Conservation (phyloP, 495 filamentous ascomycete genomes). For the Bombardia bombarda region DNA sequence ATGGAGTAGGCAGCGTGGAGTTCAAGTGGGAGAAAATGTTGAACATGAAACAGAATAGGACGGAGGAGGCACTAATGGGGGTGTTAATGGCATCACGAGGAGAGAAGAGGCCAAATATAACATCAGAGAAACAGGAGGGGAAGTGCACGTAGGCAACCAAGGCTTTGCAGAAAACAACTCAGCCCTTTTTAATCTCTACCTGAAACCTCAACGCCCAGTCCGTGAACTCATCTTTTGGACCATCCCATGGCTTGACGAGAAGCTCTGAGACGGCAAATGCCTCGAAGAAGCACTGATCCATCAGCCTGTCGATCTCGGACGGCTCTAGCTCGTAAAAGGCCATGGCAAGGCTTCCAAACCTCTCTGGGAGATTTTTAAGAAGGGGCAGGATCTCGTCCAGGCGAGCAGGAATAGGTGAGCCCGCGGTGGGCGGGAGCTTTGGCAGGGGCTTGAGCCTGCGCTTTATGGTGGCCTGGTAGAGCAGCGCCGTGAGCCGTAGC, state of each 20-base stretch:
- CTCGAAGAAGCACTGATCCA: constrained; percentile 43
- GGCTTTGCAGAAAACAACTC: no score
- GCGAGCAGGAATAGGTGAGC: constrained; percentile 22
- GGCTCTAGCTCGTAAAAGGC: constrained; percentile 46
- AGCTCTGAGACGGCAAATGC: constrained; percentile 39
- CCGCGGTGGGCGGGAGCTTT: constrained; percentile 16
- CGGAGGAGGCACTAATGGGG: no score
- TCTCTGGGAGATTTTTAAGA: constrained; percentile 32
- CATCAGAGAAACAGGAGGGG: no score
- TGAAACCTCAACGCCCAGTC: constrained; percentile 43
- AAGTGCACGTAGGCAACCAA: no score
- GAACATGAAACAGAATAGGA: no score
- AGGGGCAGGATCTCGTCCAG: constrained; percentile 36
- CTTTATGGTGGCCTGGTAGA: constrained; percentile 56
- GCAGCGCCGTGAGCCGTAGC: constrained; percentile 47
- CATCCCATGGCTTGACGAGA: constrained; percentile 33
- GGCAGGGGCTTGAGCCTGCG: constrained; percentile 49
- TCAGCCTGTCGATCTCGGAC: constrained; percentile 30
- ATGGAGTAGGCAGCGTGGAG: no score
- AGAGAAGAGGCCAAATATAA: no score
- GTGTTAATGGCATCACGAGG: no score
- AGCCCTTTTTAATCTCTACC: constrained; percentile 34
- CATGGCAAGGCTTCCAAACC: constrained; percentile 32
- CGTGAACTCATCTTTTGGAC: constrained; percentile 38
- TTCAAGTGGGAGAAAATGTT: no score